Base-by-base conservation (phyloP, 768 basidiomycete species). In the Lentinula guzmanii region DNA sequence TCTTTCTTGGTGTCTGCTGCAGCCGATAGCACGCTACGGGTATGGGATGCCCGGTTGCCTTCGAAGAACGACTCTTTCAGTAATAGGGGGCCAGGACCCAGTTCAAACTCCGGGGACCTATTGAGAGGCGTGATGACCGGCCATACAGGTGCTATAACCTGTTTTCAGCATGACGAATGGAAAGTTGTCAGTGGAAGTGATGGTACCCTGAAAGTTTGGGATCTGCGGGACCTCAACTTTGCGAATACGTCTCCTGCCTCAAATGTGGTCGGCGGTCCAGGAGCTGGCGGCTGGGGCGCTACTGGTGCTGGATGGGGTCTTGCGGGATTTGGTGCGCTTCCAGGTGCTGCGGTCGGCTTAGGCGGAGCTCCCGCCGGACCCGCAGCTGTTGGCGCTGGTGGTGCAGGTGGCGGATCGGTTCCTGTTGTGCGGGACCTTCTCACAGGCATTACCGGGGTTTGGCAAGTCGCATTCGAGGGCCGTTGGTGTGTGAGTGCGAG, bases 141-240 rank as follows among this genome's bases (percentile, higher is more conserved):
- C 1, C 96, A 98, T 71, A 90, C 90, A 5, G 96, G 95, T 21
- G 95, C 96, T n/a, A 98, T 99, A 66, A 98, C 97, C 16, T 99
- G 96, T 76, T 98, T 98, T 81, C 94, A 96, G 73, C 95, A 97
- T 66, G 96, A 98, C 71, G 95, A 98, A 71, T 93, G 92, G 79
- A 98, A 97, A 71, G 93, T 98, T 50, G 82, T 99, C 33, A 93
- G 90, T 68, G 96, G 96, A 11, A 92, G 90, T 13, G 97, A 98
- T 66, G 97, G 97, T 15, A 93, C 91, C 62, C 80, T 99, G 67
- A 98, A 98, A 80, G 91, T 98, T 87, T 99, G 97, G 97, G 91
- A 98, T 71, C 82, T 96, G 63, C 77, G 87, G 41, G 91, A 95
- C 60, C 34, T 54, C 8, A 54, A 39, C 11, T 34, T 21, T 54